Percentiles rank a stretch among this genome's conserved stretches.
phyloP scores from a whole-genome alignment of 2,329 filamentous ascomycete genomes.

The Trichophyton equinum region DNA sequence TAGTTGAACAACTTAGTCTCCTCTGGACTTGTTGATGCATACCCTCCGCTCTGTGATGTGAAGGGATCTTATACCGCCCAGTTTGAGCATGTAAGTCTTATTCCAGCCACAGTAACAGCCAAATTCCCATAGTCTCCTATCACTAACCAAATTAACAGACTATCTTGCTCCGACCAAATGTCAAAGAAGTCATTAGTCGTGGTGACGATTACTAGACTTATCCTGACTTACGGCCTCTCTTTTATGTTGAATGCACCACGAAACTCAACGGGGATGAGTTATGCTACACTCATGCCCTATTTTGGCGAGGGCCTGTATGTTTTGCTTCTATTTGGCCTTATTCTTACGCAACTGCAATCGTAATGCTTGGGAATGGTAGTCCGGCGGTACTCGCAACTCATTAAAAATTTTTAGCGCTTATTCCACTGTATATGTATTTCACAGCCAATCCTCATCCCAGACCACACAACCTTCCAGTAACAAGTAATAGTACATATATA shows the following conservation, averaged over 20 bases:
- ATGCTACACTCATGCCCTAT: not conserved
- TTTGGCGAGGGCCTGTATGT: not conserved
- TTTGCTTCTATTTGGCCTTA: not conserved
- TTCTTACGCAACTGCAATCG: not conserved
- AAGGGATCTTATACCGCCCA: constrained; percentile 93
- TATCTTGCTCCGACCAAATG: constrained; percentile 61
- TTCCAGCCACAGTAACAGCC: not conserved
- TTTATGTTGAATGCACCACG: not conserved
- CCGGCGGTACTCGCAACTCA: not conserved
- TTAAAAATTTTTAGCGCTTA: not conserved
- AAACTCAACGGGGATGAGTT: not conserved
- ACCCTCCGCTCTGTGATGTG: constrained; percentile 78
- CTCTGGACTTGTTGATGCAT: constrained; percentile 74
- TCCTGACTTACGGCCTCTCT: not conserved
- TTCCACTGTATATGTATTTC: not conserved
- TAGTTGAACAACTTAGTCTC: constrained; percentile 77
- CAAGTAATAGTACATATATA: not conserved
- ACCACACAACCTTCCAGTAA: not conserved
- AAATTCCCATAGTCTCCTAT: not conserved
- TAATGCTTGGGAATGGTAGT: not conserved
- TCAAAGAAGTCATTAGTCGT: constrained; percentile 78
- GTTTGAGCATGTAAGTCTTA: constrained; percentile 70
- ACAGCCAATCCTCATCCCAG: not conserved
- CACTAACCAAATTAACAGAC: constrained; percentile 40
- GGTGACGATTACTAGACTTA: constrained; percentile 65